Evolutionary conservation across 1,284 basidiomycete genomes (phyloP).

Genomic region (Caloboletus firmus): DNA sequence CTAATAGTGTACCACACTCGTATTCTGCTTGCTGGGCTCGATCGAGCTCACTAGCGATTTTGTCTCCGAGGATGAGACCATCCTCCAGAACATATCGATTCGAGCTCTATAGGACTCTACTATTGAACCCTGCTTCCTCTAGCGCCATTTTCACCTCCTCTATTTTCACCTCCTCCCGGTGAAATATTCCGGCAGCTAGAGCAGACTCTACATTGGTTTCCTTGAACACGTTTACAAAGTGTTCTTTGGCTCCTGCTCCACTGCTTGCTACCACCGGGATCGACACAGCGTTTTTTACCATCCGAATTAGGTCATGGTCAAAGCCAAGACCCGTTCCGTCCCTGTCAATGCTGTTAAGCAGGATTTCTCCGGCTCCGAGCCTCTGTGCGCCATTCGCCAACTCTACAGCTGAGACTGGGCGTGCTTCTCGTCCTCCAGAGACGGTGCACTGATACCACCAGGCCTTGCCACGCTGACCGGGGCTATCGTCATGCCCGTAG

Average conservation of each 20-base stretch:
- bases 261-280: slow-evolving; percentile 96
- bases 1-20: slow-evolving; percentile 30
- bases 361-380: slow-evolving; percentile 93
- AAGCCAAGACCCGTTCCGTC: slow-evolving; percentile 95
- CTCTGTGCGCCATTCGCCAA: slow-evolving; percentile 86
- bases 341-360: slow-evolving; percentile 96
- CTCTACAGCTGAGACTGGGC: slow-evolving; percentile 92
- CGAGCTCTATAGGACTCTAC: slow-evolving; percentile 37
- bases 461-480: slow-evolving; percentile 66
- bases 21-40: slow-evolving; percentile 11
- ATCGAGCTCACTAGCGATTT: not conserved
- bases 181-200: slow-evolving; percentile 97
- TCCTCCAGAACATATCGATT: not conserved
- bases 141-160: slow-evolving; percentile 68
- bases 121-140: slow-evolving; percentile 50
- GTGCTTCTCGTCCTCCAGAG: slow-evolving; percentile 84
- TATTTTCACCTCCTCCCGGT: slow-evolving; percentile 83
- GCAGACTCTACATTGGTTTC: slow-evolving; percentile 87
- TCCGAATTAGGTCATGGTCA: slow-evolving; percentile 80
- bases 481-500: slow-evolving; percentile 48
- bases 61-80: not conserved
- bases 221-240: slow-evolving; percentile 88
- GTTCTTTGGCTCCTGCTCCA: slow-evolving; percentile 80
- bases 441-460: slow-evolving; percentile 99
- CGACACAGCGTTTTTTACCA: slow-evolving; percentile 74